Percentiles rank a stretch among this genome's conserved stretches.
Evolutionary conservation across 495 filamentous ascomycete species (phyloP).

Genomic region (Hyaloscypha bicolor): DNA sequence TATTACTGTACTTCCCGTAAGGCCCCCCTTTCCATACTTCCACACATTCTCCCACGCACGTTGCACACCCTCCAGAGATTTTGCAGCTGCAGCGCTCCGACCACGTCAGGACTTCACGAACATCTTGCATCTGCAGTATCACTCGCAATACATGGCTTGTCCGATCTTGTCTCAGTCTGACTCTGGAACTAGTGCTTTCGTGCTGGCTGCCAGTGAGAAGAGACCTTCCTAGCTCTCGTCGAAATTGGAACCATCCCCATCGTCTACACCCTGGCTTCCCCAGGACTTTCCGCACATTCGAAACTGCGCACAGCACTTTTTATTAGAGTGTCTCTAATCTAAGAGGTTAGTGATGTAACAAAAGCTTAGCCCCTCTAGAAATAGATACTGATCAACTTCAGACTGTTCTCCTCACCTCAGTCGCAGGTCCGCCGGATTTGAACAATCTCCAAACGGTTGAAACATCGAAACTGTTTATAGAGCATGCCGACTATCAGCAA

Average conservation of each 20-base stretch:
- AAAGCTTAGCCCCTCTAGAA: neutral
- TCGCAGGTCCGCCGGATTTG: neutral
- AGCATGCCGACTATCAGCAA: conserved; percentile 22
- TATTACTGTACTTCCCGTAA: conserved; percentile 5
- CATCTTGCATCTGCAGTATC: conserved; percentile 32
- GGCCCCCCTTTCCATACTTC: conserved; percentile 3
- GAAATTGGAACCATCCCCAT: neutral
- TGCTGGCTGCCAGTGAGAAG: neutral
- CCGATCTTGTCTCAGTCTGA: conserved; percentile 26
- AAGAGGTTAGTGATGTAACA: conserved; percentile 1
- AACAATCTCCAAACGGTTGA: neutral
- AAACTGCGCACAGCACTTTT: neutral
- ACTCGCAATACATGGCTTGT: conserved; percentile 28
- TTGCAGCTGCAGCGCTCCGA: conserved; percentile 25
- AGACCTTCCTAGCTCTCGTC: conserved; percentile 2
- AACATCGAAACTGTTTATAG: conserved; percentile 8
- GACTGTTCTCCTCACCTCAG: neutral
- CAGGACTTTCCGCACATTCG: neutral
- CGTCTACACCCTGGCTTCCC: neutral
- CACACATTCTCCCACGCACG: conserved; percentile 11
- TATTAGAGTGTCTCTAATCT: neutral
- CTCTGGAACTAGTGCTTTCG: conserved; percentile 26
- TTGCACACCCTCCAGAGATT: conserved; percentile 20
- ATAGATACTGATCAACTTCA: conserved; percentile 5
- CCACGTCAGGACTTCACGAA: conserved; percentile 27